A percentile compares a stretch with the other conserved stretches of the same genome.
Evolutionary conservation across 768 basidiomycete genomes (phyloP).

Genomic region (Mycena belliarum): DNA sequence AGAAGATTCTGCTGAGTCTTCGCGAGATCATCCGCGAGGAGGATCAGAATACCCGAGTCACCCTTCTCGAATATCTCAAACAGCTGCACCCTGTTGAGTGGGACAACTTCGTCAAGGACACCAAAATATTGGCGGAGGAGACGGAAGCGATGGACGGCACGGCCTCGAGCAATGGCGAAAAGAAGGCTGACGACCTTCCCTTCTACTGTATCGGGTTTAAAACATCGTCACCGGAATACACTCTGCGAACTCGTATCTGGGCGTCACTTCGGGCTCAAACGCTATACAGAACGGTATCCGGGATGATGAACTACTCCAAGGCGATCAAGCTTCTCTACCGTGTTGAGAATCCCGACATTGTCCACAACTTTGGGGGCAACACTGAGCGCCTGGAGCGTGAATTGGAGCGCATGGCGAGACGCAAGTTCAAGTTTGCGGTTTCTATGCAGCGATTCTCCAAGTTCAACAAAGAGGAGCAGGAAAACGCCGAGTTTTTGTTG

Average conservation of each 20-base stretch:
- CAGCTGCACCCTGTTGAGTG: slow-evolving; percentile 98
- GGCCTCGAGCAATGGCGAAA: slow-evolving; percentile 59
- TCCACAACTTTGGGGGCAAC: slow-evolving; percentile 94
- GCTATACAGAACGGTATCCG: slow-evolving; percentile 96
- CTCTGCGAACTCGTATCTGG: slow-evolving; percentile 98
- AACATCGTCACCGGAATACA: slow-evolving; percentile 97
- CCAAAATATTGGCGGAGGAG: slow-evolving; percentile 97
- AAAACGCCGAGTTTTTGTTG: slow-evolving; percentile 96
- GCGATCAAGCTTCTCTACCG: slow-evolving; percentile 99
- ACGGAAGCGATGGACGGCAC: slow-evolving; percentile 60
- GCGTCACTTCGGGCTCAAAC: slow-evolving; percentile 98
- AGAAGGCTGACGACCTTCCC: slow-evolving; percentile 91
- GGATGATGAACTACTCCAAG: slow-evolving; percentile 99
- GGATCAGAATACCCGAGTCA: slow-evolving; percentile 94
- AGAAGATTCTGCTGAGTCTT: slow-evolving; percentile 95
- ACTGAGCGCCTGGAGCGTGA: slow-evolving; percentile 95
- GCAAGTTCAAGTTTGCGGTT: slow-evolving; percentile 98
- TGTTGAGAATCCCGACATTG: slow-evolving; percentile 97
- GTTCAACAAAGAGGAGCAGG: slow-evolving; percentile 98
- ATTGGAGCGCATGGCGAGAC: slow-evolving; percentile 92
- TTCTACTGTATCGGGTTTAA: slow-evolving; percentile 99
- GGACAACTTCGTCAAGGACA: slow-evolving; percentile 99
- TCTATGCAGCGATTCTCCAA: slow-evolving; percentile 99
- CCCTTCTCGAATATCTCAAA: slow-evolving; percentile 95
- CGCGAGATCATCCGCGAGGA: slow-evolving; percentile 99